phyloP scores from a whole-genome alignment of 495 filamentous ascomycete species.

The Entonaema liquescens region DNA sequence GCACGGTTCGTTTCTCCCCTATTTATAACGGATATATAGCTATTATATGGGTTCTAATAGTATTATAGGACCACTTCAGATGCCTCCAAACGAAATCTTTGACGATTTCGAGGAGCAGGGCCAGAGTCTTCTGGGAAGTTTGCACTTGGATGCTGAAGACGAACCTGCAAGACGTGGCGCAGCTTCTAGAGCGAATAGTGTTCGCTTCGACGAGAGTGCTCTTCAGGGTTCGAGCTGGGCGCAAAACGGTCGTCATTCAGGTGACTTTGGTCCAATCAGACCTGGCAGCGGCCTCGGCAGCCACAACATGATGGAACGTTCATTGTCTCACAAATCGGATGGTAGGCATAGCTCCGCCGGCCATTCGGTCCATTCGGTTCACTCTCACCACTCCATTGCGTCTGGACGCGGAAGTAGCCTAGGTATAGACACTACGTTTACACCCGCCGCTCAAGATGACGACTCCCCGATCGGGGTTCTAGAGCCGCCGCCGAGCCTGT shows the following conservation, averaged over 20 bases:
- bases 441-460: constrained; percentile 67
- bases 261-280: constrained; percentile 79
- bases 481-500: constrained; percentile 82
- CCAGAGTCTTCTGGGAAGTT: constrained; percentile 72
- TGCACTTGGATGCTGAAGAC: constrained; percentile 87
- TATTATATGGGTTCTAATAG: constrained; percentile 41
- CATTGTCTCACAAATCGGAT: constrained; percentile 93
- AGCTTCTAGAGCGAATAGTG: constrained; percentile 93
- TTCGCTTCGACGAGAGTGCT: constrained; percentile 98
- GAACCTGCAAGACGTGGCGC: constrained; percentile 83
- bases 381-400: constrained; percentile 60
- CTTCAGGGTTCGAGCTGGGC: constrained; percentile 86
- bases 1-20: constrained; percentile 68
- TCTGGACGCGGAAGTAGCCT: constrained; percentile 87
- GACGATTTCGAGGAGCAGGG: constrained; percentile 84
- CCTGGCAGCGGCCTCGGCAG: constrained; percentile 83
- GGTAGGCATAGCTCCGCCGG: constrained; percentile 93
- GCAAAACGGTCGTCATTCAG: constrained; percentile 78
- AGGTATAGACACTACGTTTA: constrained; percentile 75
- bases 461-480: constrained; percentile 70
- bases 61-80: constrained; percentile 72
- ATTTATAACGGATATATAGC: neutral
- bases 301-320: constrained; percentile 86
- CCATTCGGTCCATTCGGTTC: constrained; percentile 74
- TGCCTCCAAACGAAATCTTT: constrained; percentile 74